Evolutionary conservation across 2,329 filamentous ascomycete genomes (phyloP).

Genomic region (Sporothrix curviconia): DNA sequence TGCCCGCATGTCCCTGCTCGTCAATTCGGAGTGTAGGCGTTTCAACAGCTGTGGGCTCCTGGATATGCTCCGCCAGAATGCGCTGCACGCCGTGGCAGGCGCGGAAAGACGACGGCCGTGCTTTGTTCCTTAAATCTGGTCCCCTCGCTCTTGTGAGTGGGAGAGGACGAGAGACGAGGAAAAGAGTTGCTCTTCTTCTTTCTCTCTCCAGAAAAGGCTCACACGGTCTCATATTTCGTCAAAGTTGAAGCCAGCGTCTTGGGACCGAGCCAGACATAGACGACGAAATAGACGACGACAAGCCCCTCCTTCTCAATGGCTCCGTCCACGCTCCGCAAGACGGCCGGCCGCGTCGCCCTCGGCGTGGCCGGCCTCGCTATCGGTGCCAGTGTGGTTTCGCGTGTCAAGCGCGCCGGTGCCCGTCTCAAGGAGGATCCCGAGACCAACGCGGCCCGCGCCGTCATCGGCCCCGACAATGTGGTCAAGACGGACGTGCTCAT

Average conservation of each 20-base stretch:
- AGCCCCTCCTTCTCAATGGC: not conserved
- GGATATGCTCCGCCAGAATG: too few relatives aligned
- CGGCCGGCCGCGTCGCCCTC: conserved; percentile 5
- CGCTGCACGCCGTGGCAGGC: too few relatives aligned
- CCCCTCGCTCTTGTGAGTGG: not conserved
- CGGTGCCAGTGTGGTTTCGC: conserved; percentile 9
- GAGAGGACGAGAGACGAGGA: not conserved
- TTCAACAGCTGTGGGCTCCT: not conserved
- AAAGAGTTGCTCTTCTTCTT: not conserved
- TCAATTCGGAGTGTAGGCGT: not conserved
- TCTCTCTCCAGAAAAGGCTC: not conserved
- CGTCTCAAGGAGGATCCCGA: conserved; percentile 10
- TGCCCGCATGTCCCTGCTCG: not conserved
- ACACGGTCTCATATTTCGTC: not conserved
- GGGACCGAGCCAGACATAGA: not conserved
- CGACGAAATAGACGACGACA: not conserved
- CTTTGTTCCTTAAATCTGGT: not conserved
- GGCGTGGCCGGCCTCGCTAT: conserved; percentile 5
- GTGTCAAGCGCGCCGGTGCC: conserved; percentile 4
- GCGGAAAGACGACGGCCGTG: too few relatives aligned
- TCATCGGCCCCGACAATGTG: conserved; percentile 7
- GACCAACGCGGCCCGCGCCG: conserved; percentile 7
- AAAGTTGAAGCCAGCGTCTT: not conserved
- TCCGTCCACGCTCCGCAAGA: conserved; percentile 7
- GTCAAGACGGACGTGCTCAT: conserved; percentile 23